Evolutionary conservation across 768 basidiomycete genomes (phyloP).

Genomic region (Phallus indusiatus): DNA sequence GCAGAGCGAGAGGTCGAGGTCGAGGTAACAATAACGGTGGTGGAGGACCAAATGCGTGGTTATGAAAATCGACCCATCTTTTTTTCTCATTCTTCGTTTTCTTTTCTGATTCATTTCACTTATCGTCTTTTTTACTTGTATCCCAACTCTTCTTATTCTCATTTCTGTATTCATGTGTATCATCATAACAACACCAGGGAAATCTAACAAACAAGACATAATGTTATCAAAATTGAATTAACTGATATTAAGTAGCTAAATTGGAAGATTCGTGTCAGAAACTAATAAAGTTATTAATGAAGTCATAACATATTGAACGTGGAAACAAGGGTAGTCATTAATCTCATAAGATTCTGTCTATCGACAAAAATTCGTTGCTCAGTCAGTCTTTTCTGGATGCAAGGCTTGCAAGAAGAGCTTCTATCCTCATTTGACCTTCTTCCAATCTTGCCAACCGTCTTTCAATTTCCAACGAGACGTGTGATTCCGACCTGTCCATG

Average conservation of each 20-base stretch:
- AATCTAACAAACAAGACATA: neutral
- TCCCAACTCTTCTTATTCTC: neutral
- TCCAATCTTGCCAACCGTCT: constrained; percentile 34
- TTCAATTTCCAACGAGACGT: constrained; percentile 17
- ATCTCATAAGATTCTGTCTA: no score
- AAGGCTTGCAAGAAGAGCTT: constrained; percentile 27
- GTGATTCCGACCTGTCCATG: constrained; percentile 11
- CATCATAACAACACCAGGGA: neutral
- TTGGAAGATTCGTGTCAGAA: no score
- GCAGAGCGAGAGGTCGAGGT: constrained; percentile 16
- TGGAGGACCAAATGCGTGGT: neutral
- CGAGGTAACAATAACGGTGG: neutral
- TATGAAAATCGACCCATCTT: neutral
- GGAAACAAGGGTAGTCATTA: no score
- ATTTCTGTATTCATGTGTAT: neutral
- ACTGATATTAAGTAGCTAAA: no score
- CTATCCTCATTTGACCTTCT: constrained; percentile 37
- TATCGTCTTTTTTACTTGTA: neutral
- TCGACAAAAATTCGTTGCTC: no score
- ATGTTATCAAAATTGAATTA: neutral
- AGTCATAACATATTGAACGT: no score
- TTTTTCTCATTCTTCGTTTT: neutral
- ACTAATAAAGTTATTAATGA: no score
- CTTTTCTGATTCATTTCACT: neutral
- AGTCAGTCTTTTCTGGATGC: neutral